phyloP scores from a whole-genome alignment of 805 yeast genomes.

The Millerago galiae region DNA sequence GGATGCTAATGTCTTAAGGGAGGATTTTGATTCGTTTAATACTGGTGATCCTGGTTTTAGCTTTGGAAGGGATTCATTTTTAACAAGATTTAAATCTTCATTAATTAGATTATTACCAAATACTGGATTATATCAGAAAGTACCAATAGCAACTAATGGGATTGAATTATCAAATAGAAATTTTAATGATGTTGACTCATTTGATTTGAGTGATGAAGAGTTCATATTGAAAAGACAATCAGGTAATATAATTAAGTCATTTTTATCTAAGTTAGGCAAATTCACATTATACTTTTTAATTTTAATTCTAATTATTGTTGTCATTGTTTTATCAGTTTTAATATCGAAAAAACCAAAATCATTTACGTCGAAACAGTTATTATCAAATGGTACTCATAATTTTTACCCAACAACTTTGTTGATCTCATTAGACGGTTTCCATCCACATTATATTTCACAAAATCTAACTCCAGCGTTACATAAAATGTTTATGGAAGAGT shows the following conservation, averaged over 20 bases:
- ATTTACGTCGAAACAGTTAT: neutral
- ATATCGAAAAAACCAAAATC: slow-evolving; percentile 2
- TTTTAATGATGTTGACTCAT: slow-evolving; percentile 17
- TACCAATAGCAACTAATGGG: slow-evolving; percentile 16
- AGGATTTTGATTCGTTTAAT: slow-evolving; percentile 16
- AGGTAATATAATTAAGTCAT: slow-evolving; percentile 1
- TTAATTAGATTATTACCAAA: slow-evolving; percentile 4
- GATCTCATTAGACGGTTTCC: slow-evolving; percentile 83
- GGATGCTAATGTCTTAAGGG: slow-evolving; percentile 18
- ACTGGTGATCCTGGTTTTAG: neutral
- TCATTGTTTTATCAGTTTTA: slow-evolving; percentile 11
- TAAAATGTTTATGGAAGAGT: slow-evolving; percentile 42
- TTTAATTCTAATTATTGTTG: slow-evolving; percentile 9
- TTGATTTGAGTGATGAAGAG: slow-evolving; percentile 25
- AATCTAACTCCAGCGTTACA: slow-evolving; percentile 67
- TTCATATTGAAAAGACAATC: slow-evolving; percentile 17
- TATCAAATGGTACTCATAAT: slow-evolving; percentile 20
- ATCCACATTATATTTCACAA: slow-evolving; percentile 74
- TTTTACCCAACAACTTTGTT: slow-evolving; percentile 69
- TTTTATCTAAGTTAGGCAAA: slow-evolving; percentile 3
- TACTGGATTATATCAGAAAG: slow-evolving; percentile 10
- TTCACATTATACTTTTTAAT: slow-evolving; percentile 7
- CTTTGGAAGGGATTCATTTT: slow-evolving; percentile 7
- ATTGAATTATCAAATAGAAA: slow-evolving; percentile 17
- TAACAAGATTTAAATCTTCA: slow-evolving; percentile 8